Conservation (phyloP, 163 green algal species). For the Trebouxiophyceae sp. region DNA sequence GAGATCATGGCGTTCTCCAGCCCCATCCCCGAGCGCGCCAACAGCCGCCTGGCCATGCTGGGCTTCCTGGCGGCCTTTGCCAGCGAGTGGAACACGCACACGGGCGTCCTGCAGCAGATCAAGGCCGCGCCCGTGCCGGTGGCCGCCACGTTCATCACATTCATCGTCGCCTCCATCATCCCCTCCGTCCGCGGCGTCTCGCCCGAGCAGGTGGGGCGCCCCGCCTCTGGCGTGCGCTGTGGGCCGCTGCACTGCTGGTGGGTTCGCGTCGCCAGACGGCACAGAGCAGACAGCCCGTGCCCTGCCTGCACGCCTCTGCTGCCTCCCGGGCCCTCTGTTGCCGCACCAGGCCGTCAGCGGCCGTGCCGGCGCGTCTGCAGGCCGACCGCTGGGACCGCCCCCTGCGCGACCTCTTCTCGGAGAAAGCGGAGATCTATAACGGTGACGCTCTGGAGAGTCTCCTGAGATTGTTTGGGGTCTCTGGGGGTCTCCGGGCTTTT, state of each 20-base stretch:
- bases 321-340: too few species aligned
- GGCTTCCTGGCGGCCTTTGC: not conserved
- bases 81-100: not conserved
- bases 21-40: conserved; percentile 1
- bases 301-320: too few species aligned
- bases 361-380: too few species aligned
- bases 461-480: too few species aligned
- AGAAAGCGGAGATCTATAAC: not conserved
- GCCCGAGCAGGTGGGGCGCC: too few species aligned
- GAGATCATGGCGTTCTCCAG: not conserved
- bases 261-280: too few species aligned
- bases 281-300: too few species aligned
- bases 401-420: not conserved
- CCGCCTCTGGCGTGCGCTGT: too few species aligned
- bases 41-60: conserved; percentile 1
- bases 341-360: too few species aligned
- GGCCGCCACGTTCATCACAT: not conserved
- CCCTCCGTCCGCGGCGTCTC: not conserved
- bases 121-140: not conserved
- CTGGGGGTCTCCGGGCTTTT: too few species aligned
- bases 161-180: not conserved
- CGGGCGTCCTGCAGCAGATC: not conserved
- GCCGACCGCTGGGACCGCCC: not conserved
- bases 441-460: too few species aligned
- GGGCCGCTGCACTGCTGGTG: too few species aligned